These are phyloP conservation scores for Filobasidium uniguttulatum DNA, from an alignment of 1,284 basidiomycete genomes.

Conservation along the genomic window DNA sequence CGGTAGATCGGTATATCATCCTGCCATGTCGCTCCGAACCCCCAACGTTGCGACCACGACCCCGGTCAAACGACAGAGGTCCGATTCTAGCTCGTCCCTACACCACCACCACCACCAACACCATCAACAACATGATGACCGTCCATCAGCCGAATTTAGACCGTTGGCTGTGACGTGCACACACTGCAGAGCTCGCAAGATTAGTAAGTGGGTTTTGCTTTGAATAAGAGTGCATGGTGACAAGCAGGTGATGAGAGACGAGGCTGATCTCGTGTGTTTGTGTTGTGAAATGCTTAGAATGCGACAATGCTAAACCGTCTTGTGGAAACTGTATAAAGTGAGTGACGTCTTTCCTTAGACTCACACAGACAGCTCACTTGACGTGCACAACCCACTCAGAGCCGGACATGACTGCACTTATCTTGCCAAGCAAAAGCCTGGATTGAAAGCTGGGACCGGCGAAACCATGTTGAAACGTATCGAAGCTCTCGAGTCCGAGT, in stretches of 20 bases:
- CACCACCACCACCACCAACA: too few relatives aligned
- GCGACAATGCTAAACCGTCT: constrained; percentile 11
- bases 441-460: constrained; percentile 33
- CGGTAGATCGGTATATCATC: constrained; percentile 2
- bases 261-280: too few relatives aligned
- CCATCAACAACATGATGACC: too few relatives aligned
- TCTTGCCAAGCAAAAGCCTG: constrained; percentile 34
- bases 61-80: too few relatives aligned
- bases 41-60: not conserved
- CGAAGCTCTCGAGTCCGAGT: constrained; percentile 12
- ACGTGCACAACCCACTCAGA: constrained; percentile 10
- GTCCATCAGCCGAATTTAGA: not conserved
- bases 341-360: not conserved
- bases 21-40: not conserved
- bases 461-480: constrained; percentile 31
- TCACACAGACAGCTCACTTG: not conserved
- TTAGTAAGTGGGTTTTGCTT: constrained; percentile 6
- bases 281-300: too few relatives aligned
- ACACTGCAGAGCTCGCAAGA: constrained; percentile 10
- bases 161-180: constrained; percentile 14
- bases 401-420: constrained; percentile 30
- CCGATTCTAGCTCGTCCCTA: too few relatives aligned
- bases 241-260: too few relatives aligned
- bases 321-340: constrained; percentile 11
- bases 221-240: not conserved